A percentile compares a stretch with the other conserved stretches of the same genome.
Evolutionary conservation across 176 grass and related monocot genomes (phyloP).

Genomic region (Zoysia japonica): DNA sequence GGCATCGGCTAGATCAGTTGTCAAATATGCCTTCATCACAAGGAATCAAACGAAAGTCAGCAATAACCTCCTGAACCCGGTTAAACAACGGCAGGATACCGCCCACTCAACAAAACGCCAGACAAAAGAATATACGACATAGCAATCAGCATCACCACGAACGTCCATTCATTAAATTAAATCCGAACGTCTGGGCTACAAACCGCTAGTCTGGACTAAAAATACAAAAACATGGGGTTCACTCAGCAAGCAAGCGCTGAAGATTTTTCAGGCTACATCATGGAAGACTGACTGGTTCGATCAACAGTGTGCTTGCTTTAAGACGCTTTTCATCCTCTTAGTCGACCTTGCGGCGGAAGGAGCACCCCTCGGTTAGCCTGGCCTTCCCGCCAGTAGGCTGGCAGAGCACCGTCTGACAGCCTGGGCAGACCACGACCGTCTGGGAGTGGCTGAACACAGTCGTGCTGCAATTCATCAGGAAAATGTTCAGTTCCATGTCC

Average conservation of each 20-base stretch:
- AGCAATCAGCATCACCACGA: not conserved
- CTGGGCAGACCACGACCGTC: constrained; percentile 63
- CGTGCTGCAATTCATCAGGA: constrained; percentile 42
- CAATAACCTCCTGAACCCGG: not conserved
- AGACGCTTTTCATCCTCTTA: constrained; percentile 12
- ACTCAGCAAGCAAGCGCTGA: not conserved
- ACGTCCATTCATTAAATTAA: not conserved
- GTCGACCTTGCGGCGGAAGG: constrained; percentile 78
- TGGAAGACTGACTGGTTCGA: not conserved
- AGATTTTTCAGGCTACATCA: constrained; percentile 36
- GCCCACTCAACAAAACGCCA: not conserved
- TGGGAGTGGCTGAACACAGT: constrained; percentile 90
- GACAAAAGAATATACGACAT: not conserved
- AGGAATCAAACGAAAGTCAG: not conserved
- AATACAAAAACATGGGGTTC: constrained; percentile 33
- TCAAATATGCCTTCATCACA: not conserved
- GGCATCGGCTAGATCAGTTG: not conserved
- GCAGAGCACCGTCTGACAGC: constrained; percentile 75
- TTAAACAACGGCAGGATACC: not conserved
- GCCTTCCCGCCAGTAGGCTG: constrained; percentile 77
- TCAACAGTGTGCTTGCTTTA: not conserved
- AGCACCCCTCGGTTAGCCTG: constrained; percentile 74
- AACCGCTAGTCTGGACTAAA: constrained; percentile 8
- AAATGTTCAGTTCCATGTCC: not conserved
- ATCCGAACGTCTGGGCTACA: not conserved